Percentiles rank a stretch among this genome's conserved stretches.
Evolutionary conservation across 2,329 filamentous ascomycete genomes (phyloP).

Genomic region (Aspergillaceae sp.): DNA sequence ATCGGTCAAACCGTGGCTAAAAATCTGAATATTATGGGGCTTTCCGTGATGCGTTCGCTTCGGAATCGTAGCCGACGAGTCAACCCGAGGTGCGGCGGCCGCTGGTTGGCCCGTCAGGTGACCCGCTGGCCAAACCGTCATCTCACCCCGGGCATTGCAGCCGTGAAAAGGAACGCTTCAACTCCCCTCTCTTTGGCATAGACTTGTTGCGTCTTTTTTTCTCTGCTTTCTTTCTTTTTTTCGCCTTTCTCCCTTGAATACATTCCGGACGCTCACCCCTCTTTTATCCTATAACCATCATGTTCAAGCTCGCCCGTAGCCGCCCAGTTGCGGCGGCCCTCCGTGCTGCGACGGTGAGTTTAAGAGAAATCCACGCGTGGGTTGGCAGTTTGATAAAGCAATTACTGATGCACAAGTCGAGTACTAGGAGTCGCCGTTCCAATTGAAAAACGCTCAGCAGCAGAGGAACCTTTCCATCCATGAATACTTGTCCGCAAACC

Average conservation of each 20-base stretch:
- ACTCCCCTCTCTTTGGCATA: conserved; percentile 6
- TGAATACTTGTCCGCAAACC: conserved; percentile 92
- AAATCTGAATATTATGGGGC: background rate
- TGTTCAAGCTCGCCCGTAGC: conserved; percentile 84
- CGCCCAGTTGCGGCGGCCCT: conserved; percentile 72
- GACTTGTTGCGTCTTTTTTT: conserved; percentile 10
- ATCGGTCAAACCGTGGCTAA: background rate
- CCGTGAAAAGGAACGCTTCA: conserved; percentile 25
- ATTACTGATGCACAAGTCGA: background rate
- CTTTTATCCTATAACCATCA: conserved; percentile 32
- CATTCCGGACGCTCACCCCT: conserved; percentile 11
- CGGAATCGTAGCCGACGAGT: conserved; percentile 19
- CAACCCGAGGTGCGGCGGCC: conserved; percentile 13
- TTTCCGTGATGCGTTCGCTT: conserved; percentile 26
- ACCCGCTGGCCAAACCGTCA: conserved; percentile 14
- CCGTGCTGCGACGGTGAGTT: conserved; percentile 64
- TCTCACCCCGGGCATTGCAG: conserved; percentile 21
- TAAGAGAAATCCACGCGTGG: conserved; percentile 4
- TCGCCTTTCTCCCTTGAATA: conserved; percentile 2
- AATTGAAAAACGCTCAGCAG: conserved; percentile 53
- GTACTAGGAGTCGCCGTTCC: conserved; percentile 48
- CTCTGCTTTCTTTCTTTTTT: conserved; percentile 6
- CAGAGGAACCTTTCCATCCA: conserved; percentile 93
- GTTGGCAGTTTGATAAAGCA: conserved; percentile 1
- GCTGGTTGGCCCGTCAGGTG: conserved; percentile 22